Conservation (phyloP, 2,329 filamentous ascomycete genomes). For the Phaeosphaeria sp. region DNA sequence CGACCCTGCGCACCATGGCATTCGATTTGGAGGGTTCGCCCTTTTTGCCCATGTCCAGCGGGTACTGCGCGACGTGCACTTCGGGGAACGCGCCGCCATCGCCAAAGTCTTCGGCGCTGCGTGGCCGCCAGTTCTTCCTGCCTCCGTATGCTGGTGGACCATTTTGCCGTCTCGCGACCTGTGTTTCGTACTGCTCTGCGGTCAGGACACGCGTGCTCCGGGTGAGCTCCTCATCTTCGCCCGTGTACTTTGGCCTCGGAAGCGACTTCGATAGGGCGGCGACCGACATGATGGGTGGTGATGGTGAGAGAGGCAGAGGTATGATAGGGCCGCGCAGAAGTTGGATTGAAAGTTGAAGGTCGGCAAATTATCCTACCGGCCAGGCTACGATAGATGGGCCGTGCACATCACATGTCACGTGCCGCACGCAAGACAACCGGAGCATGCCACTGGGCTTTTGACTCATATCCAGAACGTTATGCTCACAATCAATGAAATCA, state of each 20-base stretch:
- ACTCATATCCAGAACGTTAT: no score
- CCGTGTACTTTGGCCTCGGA: slow-evolving; percentile 89
- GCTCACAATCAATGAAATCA: no score
- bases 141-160: slow-evolving; percentile 90
- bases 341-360: neutral
- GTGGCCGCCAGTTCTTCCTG: slow-evolving; percentile 88
- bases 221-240: slow-evolving; percentile 84
- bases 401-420: neutral
- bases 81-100: slow-evolving; percentile 97
- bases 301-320: slow-evolving; percentile 7
- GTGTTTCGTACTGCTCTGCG: slow-evolving; percentile 81
- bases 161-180: slow-evolving; percentile 73
- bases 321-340: slow-evolving; percentile 2
- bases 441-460: no score
- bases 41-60: slow-evolving; percentile 92
- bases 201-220: slow-evolving; percentile 84
- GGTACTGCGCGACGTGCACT: slow-evolving; percentile 92
- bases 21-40: slow-evolving; percentile 68
- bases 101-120: slow-evolving; percentile 87
- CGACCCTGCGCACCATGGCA: slow-evolving; percentile 90
- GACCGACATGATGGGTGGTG: slow-evolving; percentile 39
- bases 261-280: slow-evolving; percentile 78
- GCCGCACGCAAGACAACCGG: no score
- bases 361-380: slow-evolving; percentile 2
- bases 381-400: neutral